Evolutionary conservation across 2,329 filamentous ascomycete species (phyloP), one percentile per base, ranked within the genome.

Genomic region (Fusarium sp.): DNA sequence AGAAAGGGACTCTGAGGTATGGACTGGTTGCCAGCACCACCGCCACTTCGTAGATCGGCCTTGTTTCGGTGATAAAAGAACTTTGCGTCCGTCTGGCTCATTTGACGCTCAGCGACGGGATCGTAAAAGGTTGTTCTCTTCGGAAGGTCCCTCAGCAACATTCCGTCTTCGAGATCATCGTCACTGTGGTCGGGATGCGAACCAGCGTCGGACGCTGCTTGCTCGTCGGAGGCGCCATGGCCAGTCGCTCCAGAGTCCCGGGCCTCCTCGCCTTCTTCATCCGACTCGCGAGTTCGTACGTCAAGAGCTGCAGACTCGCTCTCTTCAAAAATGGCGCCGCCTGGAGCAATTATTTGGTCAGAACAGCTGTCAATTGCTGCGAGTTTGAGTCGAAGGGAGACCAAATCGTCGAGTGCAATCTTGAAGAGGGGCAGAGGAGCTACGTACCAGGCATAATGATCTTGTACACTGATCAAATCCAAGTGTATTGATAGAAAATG

Each of bases 51-150:
- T 79, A 79, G 65, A 71, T 92, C 93, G 67, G 92, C 86, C 82
- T 95, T 94, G 83, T 94, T 95, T 75, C 94, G 90, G 84, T 98
- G 96, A 82, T 98, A 99, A 85, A 98, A 97, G 72, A 98, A 89
- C 83, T 98, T 98, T 69, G 96, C 94, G 81, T 99, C 97, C 30
- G 94, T 92, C 82, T 98, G 95, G 79, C 93, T 97, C 91, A 98
- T 93, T 80, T 96, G 94, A 79, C 97, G 97, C 84, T 99, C 97
- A 63, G 94, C 94, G 62, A 96, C 93, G 79, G 96, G 95, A 83
- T 98, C 95, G 84, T 97, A 98, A 81, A 95, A 97, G 22, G 95
- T 94, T 10, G 95, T 98, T 81, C 92, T 92, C 70, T 88, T 88
- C 37, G 90, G 90, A 62, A 90, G 80, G 79, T 92, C 90, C 70